Base-by-base conservation (phyloP, 352 stramenopile species). In the Elongisporangium anandrum region DNA sequence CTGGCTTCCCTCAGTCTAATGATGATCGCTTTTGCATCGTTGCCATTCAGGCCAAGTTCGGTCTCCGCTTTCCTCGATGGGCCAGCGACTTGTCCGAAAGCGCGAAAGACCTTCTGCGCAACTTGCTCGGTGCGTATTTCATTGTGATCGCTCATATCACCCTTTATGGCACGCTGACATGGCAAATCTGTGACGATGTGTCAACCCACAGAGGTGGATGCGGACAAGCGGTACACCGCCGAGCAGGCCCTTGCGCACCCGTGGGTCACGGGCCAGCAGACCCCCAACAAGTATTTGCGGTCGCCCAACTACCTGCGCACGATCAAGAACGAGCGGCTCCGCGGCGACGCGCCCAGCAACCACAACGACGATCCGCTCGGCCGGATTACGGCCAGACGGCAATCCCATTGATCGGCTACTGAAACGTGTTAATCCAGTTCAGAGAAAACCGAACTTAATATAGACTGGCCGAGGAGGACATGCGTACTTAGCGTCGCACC, bases 1-100 rank as follows among this genome's bases (percentile, higher is more conserved):
- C n/a, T n/a, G n/a, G n/a, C n/a, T n/a, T n/a, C n/a, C n/a, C n/a
- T n/a, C n/a, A n/a, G n/a, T n/a, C n/a, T n/a, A n/a, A n/a, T n/a
- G n/a, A n/a, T n/a, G n/a, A n/a, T n/a, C n/a, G n/a, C 26, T 20
- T n/a, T 48, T 48, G 8, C 53, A 6, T 29, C 51, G 41, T 63
- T 75, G 47, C 63, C 76, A 56, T 81, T 2, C 48, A 95, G 71
- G 75, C 81, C 21, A 98, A 98, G 66, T 99, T 98, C 70, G 86
- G 91, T 23, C 73, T 99, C 5, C 88, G 95, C 12, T 99, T 98
- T 59, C 95, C 95, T 23, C 77, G 88, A 16, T 99, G 96, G 96
- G 94, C 96, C 3, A 92, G 63, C 51, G 84, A 82, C 12, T 67
- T 96, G 10, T 96, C 87, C 13, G 83, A 91, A 38, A 90, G 83